phyloP scores from a whole-genome alignment of 2,329 filamentous ascomycete species.

The Fusarium beomiforme region DNA sequence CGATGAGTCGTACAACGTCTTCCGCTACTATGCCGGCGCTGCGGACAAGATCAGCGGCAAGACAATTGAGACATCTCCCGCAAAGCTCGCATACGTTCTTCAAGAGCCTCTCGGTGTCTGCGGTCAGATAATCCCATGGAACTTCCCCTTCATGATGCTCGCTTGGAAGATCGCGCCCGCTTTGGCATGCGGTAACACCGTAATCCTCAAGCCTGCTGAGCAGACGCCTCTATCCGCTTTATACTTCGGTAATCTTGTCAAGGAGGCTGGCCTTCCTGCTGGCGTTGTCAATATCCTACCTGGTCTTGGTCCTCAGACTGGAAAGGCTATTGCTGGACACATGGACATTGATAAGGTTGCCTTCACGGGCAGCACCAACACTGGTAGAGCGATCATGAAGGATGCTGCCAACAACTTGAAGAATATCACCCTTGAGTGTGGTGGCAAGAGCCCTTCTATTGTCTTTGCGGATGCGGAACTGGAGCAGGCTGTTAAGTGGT shows the following conservation, averaged over 20 bases:
- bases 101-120: slow-evolving; percentile 76
- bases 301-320: slow-evolving; percentile 70
- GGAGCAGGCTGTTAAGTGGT: slow-evolving; percentile 68
- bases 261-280: slow-evolving; percentile 76
- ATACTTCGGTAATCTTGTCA: slow-evolving; percentile 70
- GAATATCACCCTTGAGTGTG: slow-evolving; percentile 67
- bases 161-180: slow-evolving; percentile 76
- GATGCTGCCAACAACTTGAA: slow-evolving; percentile 67
- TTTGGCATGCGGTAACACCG: slow-evolving; percentile 66
- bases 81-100: slow-evolving; percentile 74
- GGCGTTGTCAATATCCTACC: slow-evolving; percentile 79
- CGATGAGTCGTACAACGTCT: slow-evolving; percentile 50
- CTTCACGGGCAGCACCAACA: slow-evolving; percentile 75
- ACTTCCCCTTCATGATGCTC: slow-evolving; percentile 56
- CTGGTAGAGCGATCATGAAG: slow-evolving; percentile 75
- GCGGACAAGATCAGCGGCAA: slow-evolving; percentile 76
- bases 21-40: slow-evolving; percentile 75
- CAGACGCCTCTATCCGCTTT: slow-evolving; percentile 68
- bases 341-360: slow-evolving; percentile 74
- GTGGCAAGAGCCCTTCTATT: slow-evolving; percentile 66
- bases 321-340: slow-evolving; percentile 71
- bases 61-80: slow-evolving; percentile 70
- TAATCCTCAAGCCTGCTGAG: slow-evolving; percentile 68
- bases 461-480: slow-evolving; percentile 69
- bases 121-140: slow-evolving; percentile 70